Percentiles rank a stretch among this genome's conserved stretches.
These are phyloP conservation scores for Saccharum spontaneum DNA, from an alignment of 176 grass and related monocot genomes.

Conservation along the genomic window DNA sequence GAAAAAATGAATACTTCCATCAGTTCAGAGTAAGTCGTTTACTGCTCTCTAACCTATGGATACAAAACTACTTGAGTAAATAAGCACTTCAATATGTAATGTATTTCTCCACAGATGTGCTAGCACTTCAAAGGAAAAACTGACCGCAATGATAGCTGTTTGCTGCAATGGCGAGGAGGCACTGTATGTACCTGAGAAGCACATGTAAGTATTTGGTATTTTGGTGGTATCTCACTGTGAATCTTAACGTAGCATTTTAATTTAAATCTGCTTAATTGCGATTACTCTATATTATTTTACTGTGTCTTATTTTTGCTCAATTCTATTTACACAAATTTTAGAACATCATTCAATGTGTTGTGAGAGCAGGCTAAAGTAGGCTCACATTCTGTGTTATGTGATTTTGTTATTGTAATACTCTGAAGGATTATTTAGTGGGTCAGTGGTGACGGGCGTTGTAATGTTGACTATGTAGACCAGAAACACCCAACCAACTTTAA, in stretches of 20 bases:
- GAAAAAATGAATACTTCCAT: slow-evolving; percentile 15
- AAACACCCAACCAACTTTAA: slow-evolving; percentile 5
- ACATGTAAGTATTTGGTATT: slow-evolving; percentile 66
- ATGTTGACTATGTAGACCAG: background rate
- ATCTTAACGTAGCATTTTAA: slow-evolving; percentile 20
- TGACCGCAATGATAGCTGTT: slow-evolving; percentile 59
- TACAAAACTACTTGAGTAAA: slow-evolving; percentile 24
- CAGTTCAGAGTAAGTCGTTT: slow-evolving; percentile 55
- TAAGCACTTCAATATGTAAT: slow-evolving; percentile 20
- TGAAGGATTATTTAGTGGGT: slow-evolving; percentile 7
- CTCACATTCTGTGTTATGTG: background rate
- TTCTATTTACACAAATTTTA: background rate
- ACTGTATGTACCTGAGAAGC: slow-evolving; percentile 72
- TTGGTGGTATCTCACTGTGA: slow-evolving; percentile 3
- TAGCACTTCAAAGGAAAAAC: slow-evolving; percentile 49
- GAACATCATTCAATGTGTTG: background rate
- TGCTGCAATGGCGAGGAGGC: slow-evolving; percentile 71
- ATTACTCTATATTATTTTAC: background rate
- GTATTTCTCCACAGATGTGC: slow-evolving; percentile 49
- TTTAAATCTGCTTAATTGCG: slow-evolving; percentile 21
- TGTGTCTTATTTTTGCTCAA: slow-evolving; percentile 8
- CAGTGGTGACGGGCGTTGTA: slow-evolving; percentile 14
- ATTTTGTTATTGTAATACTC: background rate
- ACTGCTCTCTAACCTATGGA: background rate
- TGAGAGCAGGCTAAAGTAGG: background rate